Evolutionary conservation across 1,139 yeast genomes (phyloP).

Genomic region (Yamadazyma conglobata): DNA sequence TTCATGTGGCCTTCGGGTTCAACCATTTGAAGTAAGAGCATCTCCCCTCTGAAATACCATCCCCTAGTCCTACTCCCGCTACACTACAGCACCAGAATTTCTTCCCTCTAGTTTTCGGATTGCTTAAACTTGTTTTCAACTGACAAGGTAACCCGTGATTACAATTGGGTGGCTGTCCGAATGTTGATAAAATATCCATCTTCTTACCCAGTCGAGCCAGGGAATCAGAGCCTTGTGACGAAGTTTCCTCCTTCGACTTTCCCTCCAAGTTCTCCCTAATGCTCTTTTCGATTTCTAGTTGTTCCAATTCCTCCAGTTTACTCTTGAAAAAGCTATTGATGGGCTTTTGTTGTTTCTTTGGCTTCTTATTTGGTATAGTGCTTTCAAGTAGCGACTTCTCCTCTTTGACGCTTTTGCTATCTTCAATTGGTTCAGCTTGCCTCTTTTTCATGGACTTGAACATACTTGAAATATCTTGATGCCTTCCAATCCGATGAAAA

Average conservation of each 20-base stretch:
- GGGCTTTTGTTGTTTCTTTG: slow-evolving; percentile 1
- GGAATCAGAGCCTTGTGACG: neutral
- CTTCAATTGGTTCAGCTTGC: slow-evolving; percentile 3
- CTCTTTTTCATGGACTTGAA: slow-evolving; percentile 25
- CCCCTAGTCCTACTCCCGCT: slow-evolving; percentile 13
- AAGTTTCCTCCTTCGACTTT: neutral
- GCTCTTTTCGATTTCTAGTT: slow-evolving; percentile 1
- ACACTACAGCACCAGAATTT: slow-evolving; percentile 60
- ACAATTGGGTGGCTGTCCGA: slow-evolving; percentile 47
- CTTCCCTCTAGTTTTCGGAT: slow-evolving; percentile 44
- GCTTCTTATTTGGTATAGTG: slow-evolving; percentile 1
- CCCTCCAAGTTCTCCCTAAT: neutral
- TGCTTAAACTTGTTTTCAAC: slow-evolving; percentile 46
- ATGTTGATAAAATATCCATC: slow-evolving; percentile 12
- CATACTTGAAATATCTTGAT: slow-evolving; percentile 52
- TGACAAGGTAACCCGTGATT: slow-evolving; percentile 48
- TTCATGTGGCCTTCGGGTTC: slow-evolving; percentile 3
- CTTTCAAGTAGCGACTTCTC: neutral
- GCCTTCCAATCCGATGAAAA: slow-evolving; percentile 46
- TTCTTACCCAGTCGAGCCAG: neutral
- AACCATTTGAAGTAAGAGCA: slow-evolving; percentile 41
- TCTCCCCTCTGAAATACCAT: slow-evolving; percentile 16
- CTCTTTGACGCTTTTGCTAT: neutral
- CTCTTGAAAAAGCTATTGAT: slow-evolving; percentile 1
- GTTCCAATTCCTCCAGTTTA: slow-evolving; percentile 1